A percentile compares a stretch with the other conserved stretches of the same genome.
Evolutionary conservation across 192 early-diverging fungal species (phyloP).

Genomic region (Pilobolus umbonatus): DNA sequence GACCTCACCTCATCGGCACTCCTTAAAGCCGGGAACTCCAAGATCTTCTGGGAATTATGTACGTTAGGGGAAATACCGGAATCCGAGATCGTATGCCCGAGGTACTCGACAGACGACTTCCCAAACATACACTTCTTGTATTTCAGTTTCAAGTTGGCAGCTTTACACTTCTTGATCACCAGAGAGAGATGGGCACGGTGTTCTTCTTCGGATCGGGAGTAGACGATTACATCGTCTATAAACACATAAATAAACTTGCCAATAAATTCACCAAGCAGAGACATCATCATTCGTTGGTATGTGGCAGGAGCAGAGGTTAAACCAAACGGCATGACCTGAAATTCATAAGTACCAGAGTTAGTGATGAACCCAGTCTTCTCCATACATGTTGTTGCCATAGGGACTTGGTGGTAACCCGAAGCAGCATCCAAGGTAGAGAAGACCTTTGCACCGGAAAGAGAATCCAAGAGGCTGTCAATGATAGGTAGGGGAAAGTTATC

Average conservation of each 20-base stretch:
- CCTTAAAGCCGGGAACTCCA: constrained; percentile 10
- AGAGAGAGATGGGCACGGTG: constrained; percentile 19
- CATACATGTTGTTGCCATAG: not conserved
- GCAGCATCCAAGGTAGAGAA: constrained; percentile 26
- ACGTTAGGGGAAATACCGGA: constrained; percentile 17
- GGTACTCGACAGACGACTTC: constrained; percentile 25
- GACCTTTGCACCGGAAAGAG: constrained; percentile 11
- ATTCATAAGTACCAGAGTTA: constrained; percentile 42
- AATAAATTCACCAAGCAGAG: constrained; percentile 32
- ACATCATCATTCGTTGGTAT: constrained; percentile 47
- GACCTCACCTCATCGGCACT: constrained; percentile 17
- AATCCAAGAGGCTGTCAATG: constrained; percentile 30
- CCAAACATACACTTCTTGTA: constrained; percentile 28
- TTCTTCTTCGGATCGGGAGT: constrained; percentile 24
- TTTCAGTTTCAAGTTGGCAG: constrained; percentile 12
- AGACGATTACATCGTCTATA: constrained; percentile 40
- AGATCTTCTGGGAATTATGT: constrained; percentile 20
- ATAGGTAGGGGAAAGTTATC: constrained; percentile 36
- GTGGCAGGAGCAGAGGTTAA: constrained; percentile 54
- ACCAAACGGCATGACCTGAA: constrained; percentile 57
- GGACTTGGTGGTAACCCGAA: constrained; percentile 17
- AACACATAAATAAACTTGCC: constrained; percentile 27
- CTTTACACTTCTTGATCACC: constrained; percentile 21
- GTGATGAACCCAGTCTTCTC: constrained; percentile 35
- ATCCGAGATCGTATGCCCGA: constrained; percentile 25